These are phyloP conservation scores for Auriscalpium orientale DNA, from an alignment of 768 basidiomycete genomes.

Conservation along the genomic window DNA sequence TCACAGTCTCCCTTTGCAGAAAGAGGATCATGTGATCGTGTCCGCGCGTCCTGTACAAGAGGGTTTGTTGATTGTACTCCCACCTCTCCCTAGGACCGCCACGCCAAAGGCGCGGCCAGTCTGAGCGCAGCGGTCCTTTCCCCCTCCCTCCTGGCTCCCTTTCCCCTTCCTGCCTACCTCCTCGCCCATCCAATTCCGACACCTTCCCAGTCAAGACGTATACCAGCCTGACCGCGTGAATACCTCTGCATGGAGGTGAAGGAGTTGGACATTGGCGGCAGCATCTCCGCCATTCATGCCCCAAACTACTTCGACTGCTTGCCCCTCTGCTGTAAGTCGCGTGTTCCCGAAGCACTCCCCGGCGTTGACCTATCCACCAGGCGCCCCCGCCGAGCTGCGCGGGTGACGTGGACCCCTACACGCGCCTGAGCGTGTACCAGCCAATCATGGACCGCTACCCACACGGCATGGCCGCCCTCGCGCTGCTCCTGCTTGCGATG, in stretches of 20 bases:
- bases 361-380: slow-evolving; percentile 29
- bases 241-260: slow-evolving; percentile 84
- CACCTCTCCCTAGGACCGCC: slow-evolving; percentile 4
- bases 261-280: slow-evolving; percentile 89
- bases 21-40: too few relatives aligned
- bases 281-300: slow-evolving; percentile 83
- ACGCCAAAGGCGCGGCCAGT: not conserved
- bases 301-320: slow-evolving; percentile 96
- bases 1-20: too few relatives aligned
- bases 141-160: too few relatives aligned
- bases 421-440: slow-evolving; percentile 94
- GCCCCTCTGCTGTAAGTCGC: slow-evolving; percentile 72
- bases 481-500: slow-evolving; percentile 96
- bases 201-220: too few relatives aligned
- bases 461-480: slow-evolving; percentile 96
- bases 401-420: slow-evolving; percentile 94
- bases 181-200: too few relatives aligned
- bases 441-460: slow-evolving; percentile 98
- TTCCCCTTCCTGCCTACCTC: too few relatives aligned
- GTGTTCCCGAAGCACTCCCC: not conserved
- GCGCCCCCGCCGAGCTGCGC: slow-evolving; percentile 91
- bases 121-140: too few relatives aligned
- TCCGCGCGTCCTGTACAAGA: too few relatives aligned
- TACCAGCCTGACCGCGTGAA: too few relatives aligned
- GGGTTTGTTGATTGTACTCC: too few relatives aligned